These are phyloP conservation scores for Turnera subulata DNA, from an alignment of 345 rosid genomes.

Conservation along the genomic window DNA sequence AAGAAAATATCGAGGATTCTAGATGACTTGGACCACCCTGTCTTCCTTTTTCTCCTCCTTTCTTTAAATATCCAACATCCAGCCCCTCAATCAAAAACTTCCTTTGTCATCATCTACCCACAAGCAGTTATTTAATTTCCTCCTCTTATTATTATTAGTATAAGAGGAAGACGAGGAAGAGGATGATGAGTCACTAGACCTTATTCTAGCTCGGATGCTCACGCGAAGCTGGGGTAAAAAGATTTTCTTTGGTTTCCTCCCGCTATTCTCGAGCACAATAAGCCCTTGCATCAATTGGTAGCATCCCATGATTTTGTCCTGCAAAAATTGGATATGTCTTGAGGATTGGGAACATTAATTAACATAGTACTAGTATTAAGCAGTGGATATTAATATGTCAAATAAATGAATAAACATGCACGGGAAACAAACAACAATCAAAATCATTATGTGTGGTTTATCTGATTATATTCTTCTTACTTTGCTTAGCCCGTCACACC, in stretches of 20 bases:
- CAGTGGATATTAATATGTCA: no score
- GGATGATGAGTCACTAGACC: constrained; percentile 57
- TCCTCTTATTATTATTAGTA: constrained; percentile 61
- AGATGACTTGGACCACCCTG: constrained; percentile 29
- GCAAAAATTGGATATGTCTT: constrained; percentile 20
- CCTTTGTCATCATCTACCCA: constrained; percentile 70
- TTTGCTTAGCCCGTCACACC: constrained; percentile 93
- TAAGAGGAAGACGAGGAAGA: constrained; percentile 43
- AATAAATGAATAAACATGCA: background rate
- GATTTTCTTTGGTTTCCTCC: constrained; percentile 48
- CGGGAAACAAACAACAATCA: background rate
- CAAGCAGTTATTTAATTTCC: constrained; percentile 55
- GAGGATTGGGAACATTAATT: constrained; percentile 5
- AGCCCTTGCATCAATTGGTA: constrained; percentile 72
- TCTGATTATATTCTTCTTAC: constrained; percentile 33
- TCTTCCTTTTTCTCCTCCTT: background rate
- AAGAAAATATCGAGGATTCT: constrained; percentile 47
- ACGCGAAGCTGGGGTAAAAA: constrained; percentile 60
- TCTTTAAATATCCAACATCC: background rate
- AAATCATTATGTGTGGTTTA: background rate
- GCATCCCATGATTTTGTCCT: constrained; percentile 83
- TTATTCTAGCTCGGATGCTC: constrained; percentile 51
- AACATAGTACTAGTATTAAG: no score
- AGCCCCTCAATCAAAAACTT: constrained; percentile 40
- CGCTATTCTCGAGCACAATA: constrained; percentile 36